These are phyloP conservation scores for Penicillium capsulatum DNA, from an alignment of 2,329 filamentous ascomycete genomes.

Conservation along the genomic window DNA sequence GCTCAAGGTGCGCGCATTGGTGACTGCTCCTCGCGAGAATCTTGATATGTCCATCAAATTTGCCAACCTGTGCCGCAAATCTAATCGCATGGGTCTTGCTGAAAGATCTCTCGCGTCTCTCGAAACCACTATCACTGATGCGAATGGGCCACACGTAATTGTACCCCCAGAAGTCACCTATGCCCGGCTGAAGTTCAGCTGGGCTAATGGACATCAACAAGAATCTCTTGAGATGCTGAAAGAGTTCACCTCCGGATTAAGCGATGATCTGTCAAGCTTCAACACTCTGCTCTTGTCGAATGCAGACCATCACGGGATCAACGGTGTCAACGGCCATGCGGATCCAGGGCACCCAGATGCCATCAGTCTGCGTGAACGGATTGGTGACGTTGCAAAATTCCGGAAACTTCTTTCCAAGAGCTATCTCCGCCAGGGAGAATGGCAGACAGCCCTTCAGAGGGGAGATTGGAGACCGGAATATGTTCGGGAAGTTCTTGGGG, in stretches of 20 bases:
- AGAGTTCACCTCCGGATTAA: slow-evolving; percentile 58
- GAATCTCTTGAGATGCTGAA: slow-evolving; percentile 57
- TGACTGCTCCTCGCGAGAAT: slow-evolving; percentile 87
- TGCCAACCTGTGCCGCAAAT: slow-evolving; percentile 95
- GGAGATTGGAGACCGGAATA: slow-evolving; percentile 85
- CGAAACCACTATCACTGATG: slow-evolving; percentile 62
- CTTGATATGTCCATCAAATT: slow-evolving; percentile 99
- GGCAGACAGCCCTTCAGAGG: slow-evolving; percentile 80
- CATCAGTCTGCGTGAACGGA: slow-evolving; percentile 37
- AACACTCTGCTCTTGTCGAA: slow-evolving; percentile 41
- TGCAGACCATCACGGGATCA: slow-evolving; percentile 40
- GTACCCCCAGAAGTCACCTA: slow-evolving; percentile 77
- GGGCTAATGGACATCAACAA: slow-evolving; percentile 73
- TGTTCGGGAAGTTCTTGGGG: slow-evolving; percentile 82
- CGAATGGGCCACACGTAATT: slow-evolving; percentile 38
- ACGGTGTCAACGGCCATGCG: slow-evolving; percentile 47
- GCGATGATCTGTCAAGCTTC: slow-evolving; percentile 53
- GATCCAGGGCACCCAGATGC: slow-evolving; percentile 41
- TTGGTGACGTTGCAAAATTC: slow-evolving; percentile 53
- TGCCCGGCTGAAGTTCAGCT: slow-evolving; percentile 95
- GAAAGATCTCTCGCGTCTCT: slow-evolving; percentile 92
- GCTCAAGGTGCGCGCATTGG: slow-evolving; percentile 87
- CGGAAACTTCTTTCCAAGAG: slow-evolving; percentile 82
- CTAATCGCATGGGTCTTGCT: slow-evolving; percentile 85
- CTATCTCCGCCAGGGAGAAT: slow-evolving; percentile 93